Evolutionary conservation across 371 early-diverging fungal species (phyloP).

Genomic region (Phascolomyces articulosus): DNA sequence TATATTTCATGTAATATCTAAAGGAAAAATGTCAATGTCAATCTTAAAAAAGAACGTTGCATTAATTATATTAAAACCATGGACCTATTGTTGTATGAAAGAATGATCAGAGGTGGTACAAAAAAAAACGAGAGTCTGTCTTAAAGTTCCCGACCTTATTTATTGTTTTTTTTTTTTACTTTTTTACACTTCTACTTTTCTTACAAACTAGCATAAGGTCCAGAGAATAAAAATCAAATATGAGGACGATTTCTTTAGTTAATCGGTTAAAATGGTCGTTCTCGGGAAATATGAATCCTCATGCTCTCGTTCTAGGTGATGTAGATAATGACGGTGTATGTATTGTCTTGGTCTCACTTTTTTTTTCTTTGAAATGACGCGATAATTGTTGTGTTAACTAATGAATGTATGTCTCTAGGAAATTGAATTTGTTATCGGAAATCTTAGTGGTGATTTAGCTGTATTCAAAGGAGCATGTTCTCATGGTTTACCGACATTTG

Average conservation of each 20-base stretch:
- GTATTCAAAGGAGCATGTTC: conserved; percentile 75
- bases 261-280: conserved; percentile 79
- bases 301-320: conserved; percentile 82
- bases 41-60: no score
- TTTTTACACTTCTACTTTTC: neutral
- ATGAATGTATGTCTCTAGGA: conserved; percentile 46
- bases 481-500: conserved; percentile 53
- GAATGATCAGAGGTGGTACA: neutral
- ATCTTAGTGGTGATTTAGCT: conserved; percentile 77
- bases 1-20: no score
- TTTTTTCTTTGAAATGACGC: neutral
- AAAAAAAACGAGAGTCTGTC: neutral
- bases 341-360: neutral
- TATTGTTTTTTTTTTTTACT: neutral
- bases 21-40: no score
- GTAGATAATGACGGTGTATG: conserved; percentile 79
- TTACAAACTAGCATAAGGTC: neutral
- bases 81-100: neutral
- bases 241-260: conserved; percentile 73
- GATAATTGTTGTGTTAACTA: neutral
- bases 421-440: conserved; percentile 85
- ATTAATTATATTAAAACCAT: neutral
- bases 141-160: neutral
- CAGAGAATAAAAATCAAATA: neutral
- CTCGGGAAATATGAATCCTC: conserved; percentile 81